Percentiles rank a stretch among this genome's conserved stretches.
phyloP scores from a whole-genome alignment of 164 flowering plant species.

The Berberis thunbergii region DNA sequence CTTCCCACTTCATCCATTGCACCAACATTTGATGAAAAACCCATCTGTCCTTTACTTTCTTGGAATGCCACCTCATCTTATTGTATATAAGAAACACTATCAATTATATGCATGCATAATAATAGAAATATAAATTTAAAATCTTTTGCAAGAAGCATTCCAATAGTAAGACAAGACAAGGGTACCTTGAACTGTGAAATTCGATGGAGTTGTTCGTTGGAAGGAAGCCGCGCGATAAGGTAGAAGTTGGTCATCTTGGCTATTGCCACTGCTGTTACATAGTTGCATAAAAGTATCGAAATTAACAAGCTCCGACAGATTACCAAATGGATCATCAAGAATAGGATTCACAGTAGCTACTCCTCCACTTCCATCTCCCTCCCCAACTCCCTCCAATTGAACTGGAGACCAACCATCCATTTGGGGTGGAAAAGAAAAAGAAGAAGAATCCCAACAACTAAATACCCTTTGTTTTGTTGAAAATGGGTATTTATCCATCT shows the following conservation, averaged over 20 bases:
- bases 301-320: constrained; percentile 1
- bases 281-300: constrained; percentile 4
- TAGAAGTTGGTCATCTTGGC: neutral
- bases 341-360: neutral
- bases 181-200: constrained; percentile 19
- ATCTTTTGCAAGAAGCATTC: constrained; percentile 3
- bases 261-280: neutral
- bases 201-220: constrained; percentile 20
- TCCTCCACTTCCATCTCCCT: neutral
- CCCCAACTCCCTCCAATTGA: neutral
- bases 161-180: constrained; percentile 8
- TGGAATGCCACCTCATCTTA: constrained; percentile 21
- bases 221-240: constrained; percentile 1
- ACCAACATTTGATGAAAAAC: constrained; percentile 13
- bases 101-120: constrained; percentile 1
- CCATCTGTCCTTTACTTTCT: constrained; percentile 13
- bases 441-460: neutral
- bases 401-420: neutral
- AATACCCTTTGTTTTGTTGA: neutral
- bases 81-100: neutral
- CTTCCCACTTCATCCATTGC: constrained; percentile 16
- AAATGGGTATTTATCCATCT: too few species aligned
- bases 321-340: constrained; percentile 1
- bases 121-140: neutral
- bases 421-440: neutral